Evolutionary conservation across 768 basidiomycete genomes (phyloP).

Genomic region (Trametes coccinea): DNA sequence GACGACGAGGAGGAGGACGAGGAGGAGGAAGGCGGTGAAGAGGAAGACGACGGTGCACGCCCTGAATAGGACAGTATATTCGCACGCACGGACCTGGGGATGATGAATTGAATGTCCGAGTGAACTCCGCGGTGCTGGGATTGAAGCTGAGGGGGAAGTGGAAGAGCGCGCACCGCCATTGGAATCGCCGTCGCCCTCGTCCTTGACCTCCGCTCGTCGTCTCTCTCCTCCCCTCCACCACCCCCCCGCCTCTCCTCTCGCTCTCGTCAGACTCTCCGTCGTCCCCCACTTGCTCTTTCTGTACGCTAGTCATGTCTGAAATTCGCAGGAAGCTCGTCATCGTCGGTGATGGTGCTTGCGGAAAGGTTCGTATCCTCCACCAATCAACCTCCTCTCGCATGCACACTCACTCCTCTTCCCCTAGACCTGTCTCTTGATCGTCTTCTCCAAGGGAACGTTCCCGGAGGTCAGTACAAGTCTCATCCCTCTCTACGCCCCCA

Average conservation of each 20-base stretch:
- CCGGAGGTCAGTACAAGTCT: slow-evolving; percentile 66
- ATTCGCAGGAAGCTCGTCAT: slow-evolving; percentile 99
- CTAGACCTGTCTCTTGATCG: slow-evolving; percentile 91
- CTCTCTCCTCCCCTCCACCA: slow-evolving; percentile 22
- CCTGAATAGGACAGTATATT: background rate
- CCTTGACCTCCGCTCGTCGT: background rate
- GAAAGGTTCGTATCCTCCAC: slow-evolving; percentile 59
- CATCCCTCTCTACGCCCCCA: background rate
- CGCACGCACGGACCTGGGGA: slow-evolving; percentile 28
- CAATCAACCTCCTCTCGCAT: slow-evolving; percentile 9
- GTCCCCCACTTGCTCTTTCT: background rate
- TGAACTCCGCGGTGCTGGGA: background rate
- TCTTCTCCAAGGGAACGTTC: slow-evolving; percentile 96
- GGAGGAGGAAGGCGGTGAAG: background rate
- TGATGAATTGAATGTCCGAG: slow-evolving; percentile 15
- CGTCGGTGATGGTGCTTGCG: slow-evolving; percentile 97
- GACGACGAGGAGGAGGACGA: background rate
- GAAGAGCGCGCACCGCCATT: background rate
- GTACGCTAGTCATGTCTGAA: slow-evolving; percentile 71
- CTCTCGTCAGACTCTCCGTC: slow-evolving; percentile 10
- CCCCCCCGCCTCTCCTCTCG: slow-evolving; percentile 9
- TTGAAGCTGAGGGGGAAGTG: background rate
- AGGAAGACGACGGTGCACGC: slow-evolving; percentile 8
- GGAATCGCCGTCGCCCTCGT: no score
- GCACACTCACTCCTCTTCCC: slow-evolving; percentile 14